A percentile compares a stretch with the other conserved stretches of the same genome.
These are phyloP conservation scores for Cercospora sesami DNA, from an alignment of 2,329 filamentous ascomycete genomes.

Conservation along the genomic window DNA sequence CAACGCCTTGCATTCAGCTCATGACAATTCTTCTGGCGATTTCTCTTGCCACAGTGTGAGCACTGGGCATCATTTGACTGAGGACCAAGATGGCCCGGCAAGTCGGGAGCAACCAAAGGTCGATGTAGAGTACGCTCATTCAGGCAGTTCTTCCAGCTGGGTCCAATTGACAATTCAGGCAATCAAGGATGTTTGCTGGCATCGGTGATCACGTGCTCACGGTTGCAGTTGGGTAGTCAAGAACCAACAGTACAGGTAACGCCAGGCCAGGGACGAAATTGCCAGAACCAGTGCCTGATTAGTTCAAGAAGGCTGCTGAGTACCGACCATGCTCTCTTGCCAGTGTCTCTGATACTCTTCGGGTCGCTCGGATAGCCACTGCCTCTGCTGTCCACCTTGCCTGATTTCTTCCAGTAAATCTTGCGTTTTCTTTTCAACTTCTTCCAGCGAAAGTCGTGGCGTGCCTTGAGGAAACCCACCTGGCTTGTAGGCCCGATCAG, in stretches of 20 bases:
- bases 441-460: background rate
- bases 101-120: background rate
- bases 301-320: background rate
- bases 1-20: background rate
- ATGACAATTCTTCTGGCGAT: background rate
- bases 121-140: background rate
- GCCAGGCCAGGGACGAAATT: no score
- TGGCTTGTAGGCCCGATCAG: background rate
- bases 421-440: conserved; percentile 3
- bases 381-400: background rate
- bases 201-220: background rate
- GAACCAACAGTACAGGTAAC: no score
- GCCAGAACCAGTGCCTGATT: background rate
- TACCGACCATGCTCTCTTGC: background rate
- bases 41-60: background rate
- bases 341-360: background rate
- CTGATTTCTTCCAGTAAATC: conserved; percentile 1
- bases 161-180: background rate
- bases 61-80: background rate
- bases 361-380: background rate
- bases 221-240: background rate
- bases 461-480: conserved; percentile 3
- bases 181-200: background rate
- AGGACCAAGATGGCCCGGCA: background rate
- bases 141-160: background rate